Percentiles rank a stretch among this genome's conserved stretches.
phyloP scores from a whole-genome alignment of 768 basidiomycete genomes.

The Leucosporidium yakuticum region DNA sequence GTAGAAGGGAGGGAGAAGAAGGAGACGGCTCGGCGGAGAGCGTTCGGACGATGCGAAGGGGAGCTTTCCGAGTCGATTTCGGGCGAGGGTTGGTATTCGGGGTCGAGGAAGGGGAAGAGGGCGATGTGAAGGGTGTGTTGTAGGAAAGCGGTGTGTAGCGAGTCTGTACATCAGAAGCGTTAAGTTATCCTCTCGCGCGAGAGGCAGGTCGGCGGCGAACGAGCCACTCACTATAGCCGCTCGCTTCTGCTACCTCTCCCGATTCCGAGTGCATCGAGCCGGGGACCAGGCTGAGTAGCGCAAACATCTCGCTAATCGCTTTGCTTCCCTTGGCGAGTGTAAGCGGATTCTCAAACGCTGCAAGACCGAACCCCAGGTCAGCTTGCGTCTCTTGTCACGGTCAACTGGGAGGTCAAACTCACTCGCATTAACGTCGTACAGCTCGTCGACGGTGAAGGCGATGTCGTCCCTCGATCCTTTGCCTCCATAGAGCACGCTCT shows the following conservation, averaged over 20 bases:
- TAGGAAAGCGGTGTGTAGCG: slow-evolving; percentile 64
- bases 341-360: slow-evolving; percentile 32
- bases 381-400: not conserved
- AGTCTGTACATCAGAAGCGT: slow-evolving; percentile 50
- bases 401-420: too few species aligned
- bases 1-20: slow-evolving; percentile 28
- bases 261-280: slow-evolving; percentile 30
- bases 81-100: slow-evolving; percentile 50
- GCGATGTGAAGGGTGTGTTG: slow-evolving; percentile 74
- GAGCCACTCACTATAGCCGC: slow-evolving; percentile 9
- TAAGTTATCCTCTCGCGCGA: not conserved
- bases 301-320: slow-evolving; percentile 26
- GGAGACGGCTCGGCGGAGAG: slow-evolving; percentile 12
- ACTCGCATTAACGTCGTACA: too few species aligned
- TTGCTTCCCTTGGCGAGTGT: slow-evolving; percentile 19
- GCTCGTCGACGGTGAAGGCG: too few species aligned
- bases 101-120: slow-evolving; percentile 55
- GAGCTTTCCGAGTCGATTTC: not conserved
- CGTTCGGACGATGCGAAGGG: slow-evolving; percentile 2
- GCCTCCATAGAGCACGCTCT: too few species aligned
- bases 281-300: slow-evolving; percentile 18
- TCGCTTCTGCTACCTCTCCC: slow-evolving; percentile 25
- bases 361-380: not conserved
- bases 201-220: not conserved
- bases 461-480: too few species aligned